phyloP scores from a whole-genome alignment of 1,284 basidiomycete species.

The Apiotrichum montevideense region DNA sequence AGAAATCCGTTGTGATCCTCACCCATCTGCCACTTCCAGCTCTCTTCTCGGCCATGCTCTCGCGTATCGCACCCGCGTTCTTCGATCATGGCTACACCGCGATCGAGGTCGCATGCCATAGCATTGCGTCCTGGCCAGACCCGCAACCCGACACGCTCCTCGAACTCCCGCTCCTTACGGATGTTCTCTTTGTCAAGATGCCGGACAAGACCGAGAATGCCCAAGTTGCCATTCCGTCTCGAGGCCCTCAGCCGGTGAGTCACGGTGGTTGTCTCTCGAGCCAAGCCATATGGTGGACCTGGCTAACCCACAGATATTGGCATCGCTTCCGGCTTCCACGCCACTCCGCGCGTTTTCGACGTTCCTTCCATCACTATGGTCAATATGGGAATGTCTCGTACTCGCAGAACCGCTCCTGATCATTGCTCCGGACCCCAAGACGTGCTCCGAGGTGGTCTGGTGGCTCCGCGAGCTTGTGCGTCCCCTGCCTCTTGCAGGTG shows the following conservation, averaged over 20 bases:
- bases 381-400: slow-evolving; percentile 86
- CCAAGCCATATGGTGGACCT: neutral
- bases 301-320: slow-evolving; percentile 60
- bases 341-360: slow-evolving; percentile 69
- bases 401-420: slow-evolving; percentile 83
- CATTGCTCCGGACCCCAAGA: slow-evolving; percentile 71
- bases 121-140: slow-evolving; percentile 74
- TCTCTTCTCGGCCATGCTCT: slow-evolving; percentile 65
- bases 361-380: slow-evolving; percentile 75
- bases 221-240: slow-evolving; percentile 48
- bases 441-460: slow-evolving; percentile 73
- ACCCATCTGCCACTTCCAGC: slow-evolving; percentile 78
- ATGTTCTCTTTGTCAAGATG: slow-evolving; percentile 64
- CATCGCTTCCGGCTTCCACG: slow-evolving; percentile 64
- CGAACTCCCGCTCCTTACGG: slow-evolving; percentile 74
- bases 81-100: slow-evolving; percentile 68
- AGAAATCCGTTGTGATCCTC: slow-evolving; percentile 81
- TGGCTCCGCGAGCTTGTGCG: slow-evolving; percentile 83
- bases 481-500: slow-evolving; percentile 80
- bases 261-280: too few species aligned
- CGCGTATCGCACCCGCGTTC: slow-evolving; percentile 69
- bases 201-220: slow-evolving; percentile 65
- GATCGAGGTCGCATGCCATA: slow-evolving; percentile 77
- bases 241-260: neutral
- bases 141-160: slow-evolving; percentile 58